These are phyloP conservation scores for Gymnopus androsaceus DNA, from an alignment of 1,284 basidiomycete species.

Conservation along the genomic window DNA sequence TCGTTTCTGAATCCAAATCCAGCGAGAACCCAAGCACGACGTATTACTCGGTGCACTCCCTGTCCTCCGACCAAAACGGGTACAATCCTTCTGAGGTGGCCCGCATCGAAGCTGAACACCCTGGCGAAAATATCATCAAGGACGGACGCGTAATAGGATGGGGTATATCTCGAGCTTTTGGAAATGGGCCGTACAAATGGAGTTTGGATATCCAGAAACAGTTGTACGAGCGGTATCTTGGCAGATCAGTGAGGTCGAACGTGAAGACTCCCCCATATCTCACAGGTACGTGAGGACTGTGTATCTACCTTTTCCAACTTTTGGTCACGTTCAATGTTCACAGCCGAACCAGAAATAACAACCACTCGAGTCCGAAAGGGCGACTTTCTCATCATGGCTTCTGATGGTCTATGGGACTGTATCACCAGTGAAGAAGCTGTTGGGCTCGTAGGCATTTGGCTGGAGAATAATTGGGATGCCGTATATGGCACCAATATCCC, in stretches of 20 bases:
- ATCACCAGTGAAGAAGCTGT: slow-evolving; percentile 62
- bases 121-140: slow-evolving; percentile 23
- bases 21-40: neutral
- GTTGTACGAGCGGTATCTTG: slow-evolving; percentile 29
- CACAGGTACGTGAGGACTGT: neutral
- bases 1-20: slow-evolving; percentile 29
- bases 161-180: slow-evolving; percentile 34
- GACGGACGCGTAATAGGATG: slow-evolving; percentile 27
- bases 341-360: slow-evolving; percentile 59
- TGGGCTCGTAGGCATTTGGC: slow-evolving; percentile 53
- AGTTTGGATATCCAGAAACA: slow-evolving; percentile 30
- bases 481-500: neutral
- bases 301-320: neutral
- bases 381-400: slow-evolving; percentile 59
- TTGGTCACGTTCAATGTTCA: slow-evolving; percentile 29
- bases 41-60: slow-evolving; percentile 52
- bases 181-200: slow-evolving; percentile 39
- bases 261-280: slow-evolving; percentile 31
- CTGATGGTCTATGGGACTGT: slow-evolving; percentile 60
- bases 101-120: slow-evolving; percentile 26
- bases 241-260: slow-evolving; percentile 21
- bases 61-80: slow-evolving; percentile 56
- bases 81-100: slow-evolving; percentile 30
- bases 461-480: slow-evolving; percentile 28
- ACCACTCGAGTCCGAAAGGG: slow-evolving; percentile 42